Percentiles rank a stretch among this genome's conserved stretches.
These are phyloP conservation scores for Zoysia matrella DNA, from an alignment of 202 grass and related monocot genomes.

Conservation along the genomic window DNA sequence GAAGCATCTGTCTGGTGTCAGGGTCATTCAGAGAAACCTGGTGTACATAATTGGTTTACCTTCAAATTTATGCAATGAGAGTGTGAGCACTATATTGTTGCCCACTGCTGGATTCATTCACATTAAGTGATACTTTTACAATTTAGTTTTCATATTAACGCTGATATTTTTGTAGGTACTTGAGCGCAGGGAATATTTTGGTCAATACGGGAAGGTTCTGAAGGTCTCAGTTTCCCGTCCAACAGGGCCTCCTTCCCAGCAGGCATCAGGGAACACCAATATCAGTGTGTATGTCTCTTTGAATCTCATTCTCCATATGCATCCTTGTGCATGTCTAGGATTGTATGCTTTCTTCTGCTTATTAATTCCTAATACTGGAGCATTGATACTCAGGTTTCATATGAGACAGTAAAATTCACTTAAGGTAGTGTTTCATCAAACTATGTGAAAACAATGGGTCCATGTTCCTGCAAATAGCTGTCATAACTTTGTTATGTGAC, in stretches of 20 bases:
- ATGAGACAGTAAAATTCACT: constrained; percentile 11
- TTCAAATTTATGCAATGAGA: constrained; percentile 84
- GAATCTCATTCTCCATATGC: constrained; percentile 12
- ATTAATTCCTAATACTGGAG: background rate
- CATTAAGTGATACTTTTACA: background rate
- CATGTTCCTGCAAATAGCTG: background rate
- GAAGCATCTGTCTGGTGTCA: constrained; percentile 91
- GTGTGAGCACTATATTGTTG: constrained; percentile 51
- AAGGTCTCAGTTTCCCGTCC: constrained; percentile 95
- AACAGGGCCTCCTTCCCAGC: constrained; percentile 62
- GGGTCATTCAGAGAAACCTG: constrained; percentile 94
- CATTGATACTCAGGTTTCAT: constrained; percentile 17
- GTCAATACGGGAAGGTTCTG: constrained; percentile 95
- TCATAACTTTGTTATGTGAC: background rate
- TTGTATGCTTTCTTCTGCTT: background rate
- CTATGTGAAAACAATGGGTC: background rate
- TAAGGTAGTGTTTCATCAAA: background rate
- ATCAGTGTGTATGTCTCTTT: constrained; percentile 78
- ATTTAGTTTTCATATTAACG: constrained; percentile 9
- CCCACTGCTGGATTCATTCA: constrained; percentile 14
- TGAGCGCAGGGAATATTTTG: constrained; percentile 97
- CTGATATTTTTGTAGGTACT: constrained; percentile 61
- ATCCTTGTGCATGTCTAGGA: background rate
- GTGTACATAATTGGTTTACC: constrained; percentile 96
- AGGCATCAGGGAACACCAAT: constrained; percentile 71